Base-by-base conservation (phyloP, 1,139 yeast genomes). In the Kurtzmaniella quercitrusa region DNA sequence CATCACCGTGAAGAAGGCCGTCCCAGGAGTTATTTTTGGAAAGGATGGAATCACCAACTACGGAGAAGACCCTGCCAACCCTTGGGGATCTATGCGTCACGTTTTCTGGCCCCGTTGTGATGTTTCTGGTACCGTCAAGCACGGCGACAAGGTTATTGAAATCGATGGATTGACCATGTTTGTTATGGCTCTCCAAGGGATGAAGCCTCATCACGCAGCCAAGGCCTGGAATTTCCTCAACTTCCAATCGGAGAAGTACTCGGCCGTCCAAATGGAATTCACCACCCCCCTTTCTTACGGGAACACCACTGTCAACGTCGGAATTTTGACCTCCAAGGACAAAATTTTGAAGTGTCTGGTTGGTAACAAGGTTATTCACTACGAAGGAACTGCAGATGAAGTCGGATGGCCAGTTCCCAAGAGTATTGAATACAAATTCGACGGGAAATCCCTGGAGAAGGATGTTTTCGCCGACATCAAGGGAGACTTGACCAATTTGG, bases 171-270 rank as follows among this genome's bases (percentile, higher is more conserved):
- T 58, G 45, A 81, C 89, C 45, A 85, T 91, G 95, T 90, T 83
- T 62, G 96, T 93, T 41, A 85, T 88, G 95, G 98, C 98, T n/a
- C 69, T 90, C 54, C 98, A 93, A 70, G 98, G 98, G 49, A 91
- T 93, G 98, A 93, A 93, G 66, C 98, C 98, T 12, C 98, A 93
- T 65, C 98, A 93, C 65, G 97, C 97, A 31, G 98, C 98, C 46
- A 88, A 95, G 51, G 69, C 90, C 19, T 93, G 98, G 98, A 94
- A 93, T 67, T 93, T 93, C 63, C 68, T 88, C 53, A 87, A 88
- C 66, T 91, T 87, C 75, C 96, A 89, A 60, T 85, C 95, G 19
- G 77, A 81, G 41, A 71, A 81, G 37, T 72, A 76, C 55, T 75
- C 93, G 34, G 95, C 88, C 7, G 82, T 90, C 19, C 79, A 87